Evolutionary conservation across 2,329 filamentous ascomycete species (phyloP), one percentile per base, ranked within the genome.

Genomic region (Fusarium veterinarium): DNA sequence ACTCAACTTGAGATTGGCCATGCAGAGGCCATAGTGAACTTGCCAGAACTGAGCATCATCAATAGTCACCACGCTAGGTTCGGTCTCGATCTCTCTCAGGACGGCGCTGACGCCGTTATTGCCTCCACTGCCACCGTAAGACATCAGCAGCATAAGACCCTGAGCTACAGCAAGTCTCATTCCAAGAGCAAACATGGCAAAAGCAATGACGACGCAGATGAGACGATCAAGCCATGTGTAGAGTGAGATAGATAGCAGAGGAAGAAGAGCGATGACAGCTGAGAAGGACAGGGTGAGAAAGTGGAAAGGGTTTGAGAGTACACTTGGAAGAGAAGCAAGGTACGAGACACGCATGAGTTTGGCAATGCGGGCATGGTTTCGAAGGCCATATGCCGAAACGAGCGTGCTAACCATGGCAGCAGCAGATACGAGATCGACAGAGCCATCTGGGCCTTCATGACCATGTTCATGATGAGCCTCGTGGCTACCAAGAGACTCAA

Each of bases 31-130:
- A 80, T 98, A 98, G 82, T 99, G 96, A 19, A 98, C 96, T 84
- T 99, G 96, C 96, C 96, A 99, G 82, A 99, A 97, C 79, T 95
- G 91, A 4, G 95, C 95, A 78, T 98, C 95, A 64, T 98, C 94
- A 51, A 99, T 91, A 3, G 88, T 88, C 48, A 89, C 88, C 31
- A 98, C 91, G 61, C 89, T 88, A 4, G 93, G 90, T 76, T 98
- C 95, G 3, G 91, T 88, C 80, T 95, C 92, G 57, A 99, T 95
- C 80, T 97, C 94, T 62, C 90, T 89, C 76, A 98, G 86, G n/a
- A 97, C 91, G 28, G 92, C 91, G 7, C 90, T 87, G 4, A 96
- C 91, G 8, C 89, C 84, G 42, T 79, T 80, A 53, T 83, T 81
- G 38, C 80, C 81, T 52, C 77, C 78, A 37, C 71, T 79, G 14